Evolutionary conservation across 1,284 basidiomycete species (phyloP), one percentile per base, ranked within the genome.

Genomic region (Phylloboletellus chloephorus): DNA sequence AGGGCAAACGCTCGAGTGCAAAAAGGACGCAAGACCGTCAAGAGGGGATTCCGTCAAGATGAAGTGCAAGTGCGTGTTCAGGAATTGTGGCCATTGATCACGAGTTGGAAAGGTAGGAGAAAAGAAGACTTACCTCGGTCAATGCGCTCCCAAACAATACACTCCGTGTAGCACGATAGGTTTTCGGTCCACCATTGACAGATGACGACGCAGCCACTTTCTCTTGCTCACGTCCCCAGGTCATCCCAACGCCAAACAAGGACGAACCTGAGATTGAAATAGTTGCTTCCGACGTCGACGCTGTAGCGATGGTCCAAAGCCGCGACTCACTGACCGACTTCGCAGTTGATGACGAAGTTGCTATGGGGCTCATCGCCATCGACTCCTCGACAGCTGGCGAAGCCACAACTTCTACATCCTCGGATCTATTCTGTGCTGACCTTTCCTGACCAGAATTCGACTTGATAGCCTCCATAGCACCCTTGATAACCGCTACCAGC

Each of bases 401-500:
- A 34, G 29, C 16, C 15, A 25, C 29, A 28, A 31, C 22, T 29
- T 40, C 30, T 11, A 15, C 8, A 11, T 16, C 25, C 7, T 47
- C 31, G 4, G n/a, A 2, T 17, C 4, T 4, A 17, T 20, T 38
- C 23, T 45, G 31, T 17, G 17, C 12, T 35, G 30, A 9, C 7
- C 1, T 25, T 34, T 37, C 43, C 19, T 22, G 16, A 29, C 5
- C n/a, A n/a, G 39, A 24, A 3, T 16, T 28, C 10, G 39, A 25
- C 10, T 15, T 35, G 21, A 35, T 34, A 23, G 32, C 36, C 19
- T 47, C 49, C 11, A 78, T 63, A 5, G 73, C 72, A 12, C 67
- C 66, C 33, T 72, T 71, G 31, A 91, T 76, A 10, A 75, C 71
- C 29, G 73, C 69, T 24, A 84, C 61, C 21, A 90, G 63, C 53